phyloP scores from a whole-genome alignment of 1,284 basidiomycete genomes.

The Sparassis latifolia region DNA sequence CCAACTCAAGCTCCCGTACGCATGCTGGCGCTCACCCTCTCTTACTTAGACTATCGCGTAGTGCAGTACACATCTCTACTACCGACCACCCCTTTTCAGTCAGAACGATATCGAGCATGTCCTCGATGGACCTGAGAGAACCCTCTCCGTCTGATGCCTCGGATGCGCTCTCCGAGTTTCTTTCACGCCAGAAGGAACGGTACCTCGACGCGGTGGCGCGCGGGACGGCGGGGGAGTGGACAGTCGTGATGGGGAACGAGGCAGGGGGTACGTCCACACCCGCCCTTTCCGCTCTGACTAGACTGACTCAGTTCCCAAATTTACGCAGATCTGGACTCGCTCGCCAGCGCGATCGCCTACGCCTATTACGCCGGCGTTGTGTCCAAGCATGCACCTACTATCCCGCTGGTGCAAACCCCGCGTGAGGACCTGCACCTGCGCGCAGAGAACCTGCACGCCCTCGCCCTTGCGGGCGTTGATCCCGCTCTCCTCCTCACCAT shows the following conservation, averaged over 20 bases:
- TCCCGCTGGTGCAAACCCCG: conserved; percentile 73
- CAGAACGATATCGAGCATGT: no score
- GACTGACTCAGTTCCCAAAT: background rate
- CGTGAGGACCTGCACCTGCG: conserved; percentile 71
- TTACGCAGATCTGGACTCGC: conserved; percentile 75
- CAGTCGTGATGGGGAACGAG: conserved; percentile 86
- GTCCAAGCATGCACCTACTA: conserved; percentile 37
- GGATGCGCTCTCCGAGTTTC: conserved; percentile 3
- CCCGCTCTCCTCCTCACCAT: conserved; percentile 47
- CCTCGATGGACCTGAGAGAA: no score
- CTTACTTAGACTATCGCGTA: no score
- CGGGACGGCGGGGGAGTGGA: conserved; percentile 58
- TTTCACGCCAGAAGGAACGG: conserved; percentile 29
- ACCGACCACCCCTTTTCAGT: no score
- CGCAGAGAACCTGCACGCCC: conserved; percentile 80
- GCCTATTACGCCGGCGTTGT: conserved; percentile 62
- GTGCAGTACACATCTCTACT: no score
- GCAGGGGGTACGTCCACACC: conserved; percentile 64
- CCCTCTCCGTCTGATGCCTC: background rate
- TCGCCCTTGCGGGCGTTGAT: conserved; percentile 51
- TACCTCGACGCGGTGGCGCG: conserved; percentile 40
- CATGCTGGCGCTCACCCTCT: no score
- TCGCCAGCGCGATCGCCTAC: conserved; percentile 79
- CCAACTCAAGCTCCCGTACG: no score
- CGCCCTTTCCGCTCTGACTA: background rate